phyloP scores from a whole-genome alignment of 139 green algal genomes.

The Raphidocelis subcapitata region DNA sequence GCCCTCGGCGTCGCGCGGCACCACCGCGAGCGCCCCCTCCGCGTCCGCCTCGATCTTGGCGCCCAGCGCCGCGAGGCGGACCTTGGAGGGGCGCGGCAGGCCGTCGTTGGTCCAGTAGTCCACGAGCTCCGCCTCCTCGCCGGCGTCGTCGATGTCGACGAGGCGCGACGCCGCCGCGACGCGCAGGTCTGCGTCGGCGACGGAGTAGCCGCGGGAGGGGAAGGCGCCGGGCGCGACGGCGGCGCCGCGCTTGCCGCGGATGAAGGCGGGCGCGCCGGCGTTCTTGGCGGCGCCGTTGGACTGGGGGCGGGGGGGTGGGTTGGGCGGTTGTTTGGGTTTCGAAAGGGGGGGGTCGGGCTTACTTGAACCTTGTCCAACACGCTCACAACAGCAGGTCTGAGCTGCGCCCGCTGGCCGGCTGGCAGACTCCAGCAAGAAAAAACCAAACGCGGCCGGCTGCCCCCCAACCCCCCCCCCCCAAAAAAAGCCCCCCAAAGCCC shows the following conservation, averaged over 20 bases:
- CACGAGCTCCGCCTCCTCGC: constrained; percentile 42
- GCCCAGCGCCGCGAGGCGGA: constrained; percentile 13
- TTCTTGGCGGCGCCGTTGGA: neutral
- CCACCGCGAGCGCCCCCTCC: constrained; percentile 21
- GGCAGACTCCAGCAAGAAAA: no score
- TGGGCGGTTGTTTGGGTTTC: no score
- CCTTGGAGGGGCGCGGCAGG: constrained; percentile 18
- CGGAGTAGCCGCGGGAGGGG: constrained; percentile 8
- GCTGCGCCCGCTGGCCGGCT: no score
- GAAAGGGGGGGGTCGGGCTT: no score
- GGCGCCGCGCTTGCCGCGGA: constrained; percentile 20
- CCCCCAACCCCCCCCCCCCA: no score
- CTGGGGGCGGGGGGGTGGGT: neutral
- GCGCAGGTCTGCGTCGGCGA: neutral
- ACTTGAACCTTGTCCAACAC: no score
- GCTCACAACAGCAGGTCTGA: no score
- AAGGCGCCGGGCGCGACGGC: constrained; percentile 13
- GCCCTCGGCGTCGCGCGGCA: constrained; percentile 8
- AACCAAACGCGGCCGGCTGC: no score
- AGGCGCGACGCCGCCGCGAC: neutral
- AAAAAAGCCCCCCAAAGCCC: no score
- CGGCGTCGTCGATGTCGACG: constrained; percentile 10
- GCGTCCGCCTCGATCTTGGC: constrained; percentile 22
- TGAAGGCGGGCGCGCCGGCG: neutral
- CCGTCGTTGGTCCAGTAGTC: constrained; percentile 35